Evolutionary conservation across 225 moss, liverwort and hornwort species (phyloP), one percentile per base, ranked within the genome.

Genomic region (Lunularia cruciata): DNA sequence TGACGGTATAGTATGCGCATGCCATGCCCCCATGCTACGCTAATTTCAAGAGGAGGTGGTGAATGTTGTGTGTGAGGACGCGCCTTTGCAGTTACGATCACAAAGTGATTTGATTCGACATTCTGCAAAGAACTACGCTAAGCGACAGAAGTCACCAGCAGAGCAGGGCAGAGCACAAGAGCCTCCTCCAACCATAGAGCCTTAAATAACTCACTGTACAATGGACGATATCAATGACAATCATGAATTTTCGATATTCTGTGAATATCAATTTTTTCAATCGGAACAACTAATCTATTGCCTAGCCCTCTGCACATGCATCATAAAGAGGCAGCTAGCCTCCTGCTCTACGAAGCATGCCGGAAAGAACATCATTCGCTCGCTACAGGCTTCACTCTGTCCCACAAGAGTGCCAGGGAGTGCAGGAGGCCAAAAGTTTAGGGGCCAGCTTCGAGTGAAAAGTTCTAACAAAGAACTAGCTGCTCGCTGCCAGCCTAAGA

Each of bases 211-310:
- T 60, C 60, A 38, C 60, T 38, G 23, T 13, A 13, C 60, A 37
- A 23, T 38, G 40, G 39, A 61, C 25, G 23, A 40, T 39, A 39
- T 5, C 23, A 40, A 39, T 61, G 47, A 45, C 65, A 65, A 47
- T 65, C 46, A 65, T 47, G 28, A 40, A 46, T 47, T 47, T 46
- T 30, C 65, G 65, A 65, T 65, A 47, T 65, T 47, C 65, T 65
- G 46, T 47, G 46, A 30, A 30, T 19, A 28, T 5, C 46, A 47
- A 3, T 59, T 63, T 43, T 43, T 40, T 39, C 39, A 63, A 38
- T 25, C 38, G 42, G 63, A 42, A 43, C n/a, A n/a, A 35, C 30
- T 65, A 31, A 9, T 65, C 46, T 32, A 46, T 30, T 47, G 42
- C 30, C 47, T 65, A 65, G 45, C 28, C 46, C 65, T 47, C 8